These are phyloP conservation scores for Diaporthe sp. DNA, from an alignment of 2,329 filamentous ascomycete genomes.

Conservation along the genomic window DNA sequence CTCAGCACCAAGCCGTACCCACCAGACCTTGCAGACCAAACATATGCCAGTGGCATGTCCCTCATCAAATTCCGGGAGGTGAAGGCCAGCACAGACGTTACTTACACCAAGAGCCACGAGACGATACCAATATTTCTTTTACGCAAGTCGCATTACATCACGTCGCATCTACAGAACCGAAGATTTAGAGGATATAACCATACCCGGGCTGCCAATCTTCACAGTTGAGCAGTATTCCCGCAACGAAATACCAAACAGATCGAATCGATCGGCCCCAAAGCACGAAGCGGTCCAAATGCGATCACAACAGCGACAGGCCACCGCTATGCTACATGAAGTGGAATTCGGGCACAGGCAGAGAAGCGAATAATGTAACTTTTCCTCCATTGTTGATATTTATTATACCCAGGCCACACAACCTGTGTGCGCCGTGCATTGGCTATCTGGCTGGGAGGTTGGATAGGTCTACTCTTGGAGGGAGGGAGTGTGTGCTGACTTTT, in stretches of 20 bases:
- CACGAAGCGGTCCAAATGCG: not conserved
- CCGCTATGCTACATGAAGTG: not conserved
- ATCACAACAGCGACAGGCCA: not conserved
- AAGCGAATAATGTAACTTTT: not conserved
- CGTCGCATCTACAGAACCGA: not conserved
- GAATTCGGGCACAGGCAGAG: not conserved
- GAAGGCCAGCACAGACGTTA: not conserved
- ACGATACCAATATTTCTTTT: not conserved
- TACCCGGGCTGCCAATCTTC: not conserved
- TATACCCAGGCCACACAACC: conserved; percentile 28
- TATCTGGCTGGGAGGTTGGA: conserved; percentile 8
- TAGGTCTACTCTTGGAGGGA: not conserved
- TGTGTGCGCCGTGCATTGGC: conserved; percentile 25
- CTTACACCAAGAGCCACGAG: not conserved
- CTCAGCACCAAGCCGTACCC: not conserved
- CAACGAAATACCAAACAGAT: not conserved
- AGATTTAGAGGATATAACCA: conserved; percentile 1
- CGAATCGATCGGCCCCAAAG: not conserved
- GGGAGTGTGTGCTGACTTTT: not conserved
- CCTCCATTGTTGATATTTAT: conserved; percentile 23
- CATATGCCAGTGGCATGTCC: not conserved
- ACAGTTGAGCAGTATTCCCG: not conserved
- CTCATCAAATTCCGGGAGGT: not conserved
- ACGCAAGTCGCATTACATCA: not conserved
- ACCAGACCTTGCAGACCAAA: not conserved